Evolutionary conservation across 805 yeast species (phyloP).

Genomic region (Candida multigemmis): DNA sequence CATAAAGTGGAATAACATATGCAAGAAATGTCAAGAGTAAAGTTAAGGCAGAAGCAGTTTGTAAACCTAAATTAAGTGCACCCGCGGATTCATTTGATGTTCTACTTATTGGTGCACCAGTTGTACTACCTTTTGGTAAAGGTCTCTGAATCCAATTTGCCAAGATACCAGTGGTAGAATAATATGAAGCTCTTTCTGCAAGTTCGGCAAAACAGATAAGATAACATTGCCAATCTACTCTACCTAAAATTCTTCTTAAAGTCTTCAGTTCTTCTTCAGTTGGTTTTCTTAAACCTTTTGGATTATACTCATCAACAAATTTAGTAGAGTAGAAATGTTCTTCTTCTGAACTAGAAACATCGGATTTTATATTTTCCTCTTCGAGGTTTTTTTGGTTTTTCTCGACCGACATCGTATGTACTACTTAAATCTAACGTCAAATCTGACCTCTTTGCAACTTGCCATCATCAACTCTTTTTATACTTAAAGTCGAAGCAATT

Average conservation of each 20-base stretch:
- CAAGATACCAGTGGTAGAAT: conserved; percentile 35
- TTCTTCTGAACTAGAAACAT: conserved; percentile 5
- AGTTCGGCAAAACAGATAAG: conserved; percentile 43
- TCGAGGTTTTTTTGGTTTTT: neutral
- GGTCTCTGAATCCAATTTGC: conserved; percentile 44
- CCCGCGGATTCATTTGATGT: conserved; percentile 34
- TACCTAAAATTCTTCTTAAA: conserved; percentile 32
- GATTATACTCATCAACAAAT: conserved; percentile 24
- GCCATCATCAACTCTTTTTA: no score
- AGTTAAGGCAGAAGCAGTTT: conserved; percentile 38
- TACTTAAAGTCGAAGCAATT: no score
- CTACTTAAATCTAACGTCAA: no score
- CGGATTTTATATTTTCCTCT: neutral
- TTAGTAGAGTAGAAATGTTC: conserved; percentile 11
- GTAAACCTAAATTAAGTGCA: conserved; percentile 39
- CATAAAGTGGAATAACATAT: conserved; percentile 41
- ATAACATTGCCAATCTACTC: conserved; percentile 40
- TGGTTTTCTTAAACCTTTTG: conserved; percentile 27
- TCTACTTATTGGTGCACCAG: conserved; percentile 29
- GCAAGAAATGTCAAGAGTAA: conserved; percentile 39
- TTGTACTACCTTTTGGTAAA: conserved; percentile 39
- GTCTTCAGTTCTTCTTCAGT: conserved; percentile 15
- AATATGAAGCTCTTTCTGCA: conserved; percentile 49
- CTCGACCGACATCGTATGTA: no score
- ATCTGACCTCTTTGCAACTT: no score